Evolutionary conservation across 495 filamentous ascomycete genomes (phyloP).

Genomic region (Trichoderma parareesei): DNA sequence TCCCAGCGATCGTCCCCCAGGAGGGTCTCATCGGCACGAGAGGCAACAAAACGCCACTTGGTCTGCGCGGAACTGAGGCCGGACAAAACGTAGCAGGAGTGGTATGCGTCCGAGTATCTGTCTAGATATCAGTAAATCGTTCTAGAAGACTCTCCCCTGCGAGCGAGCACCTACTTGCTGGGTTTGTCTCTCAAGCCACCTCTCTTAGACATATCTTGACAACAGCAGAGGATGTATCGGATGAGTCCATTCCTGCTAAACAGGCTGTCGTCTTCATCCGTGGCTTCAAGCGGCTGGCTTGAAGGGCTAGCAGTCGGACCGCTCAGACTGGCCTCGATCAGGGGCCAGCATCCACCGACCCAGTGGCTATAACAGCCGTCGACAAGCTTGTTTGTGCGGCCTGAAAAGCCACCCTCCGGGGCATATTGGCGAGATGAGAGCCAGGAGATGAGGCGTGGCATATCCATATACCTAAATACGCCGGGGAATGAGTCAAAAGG

Average conservation of each 20-base stretch:
- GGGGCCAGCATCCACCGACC: constrained; percentile 89
- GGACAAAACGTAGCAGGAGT: constrained; percentile 81
- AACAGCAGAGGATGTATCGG: constrained; percentile 82
- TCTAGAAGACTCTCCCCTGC: not conserved
- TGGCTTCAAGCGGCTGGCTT: constrained; percentile 3
- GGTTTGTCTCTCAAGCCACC: constrained; percentile 94
- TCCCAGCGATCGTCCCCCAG: constrained; percentile 44
- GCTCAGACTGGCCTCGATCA: constrained; percentile 72
- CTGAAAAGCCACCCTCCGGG: constrained; percentile 86
- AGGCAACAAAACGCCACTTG: constrained; percentile 53
- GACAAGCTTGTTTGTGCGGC: constrained; percentile 95
- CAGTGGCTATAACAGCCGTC: constrained; percentile 98
- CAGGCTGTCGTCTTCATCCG: constrained; percentile 30
- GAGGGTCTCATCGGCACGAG: constrained; percentile 23
- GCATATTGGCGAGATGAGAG: constrained; percentile 80
- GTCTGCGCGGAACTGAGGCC: constrained; percentile 80
- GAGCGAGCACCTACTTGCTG: constrained; percentile 56
- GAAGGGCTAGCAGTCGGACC: constrained; percentile 25
- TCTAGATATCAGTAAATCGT: not conserved
- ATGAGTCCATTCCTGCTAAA: constrained; percentile 80
- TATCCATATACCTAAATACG: constrained; percentile 66
- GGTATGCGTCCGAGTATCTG: constrained; percentile 78
- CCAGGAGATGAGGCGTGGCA: constrained; percentile 73
- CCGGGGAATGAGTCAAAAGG: constrained; percentile 12
- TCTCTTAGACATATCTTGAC: constrained; percentile 56